phyloP scores from a whole-genome alignment of 2,329 filamentous ascomycete genomes.

The Colletotrichum sp. region DNA sequence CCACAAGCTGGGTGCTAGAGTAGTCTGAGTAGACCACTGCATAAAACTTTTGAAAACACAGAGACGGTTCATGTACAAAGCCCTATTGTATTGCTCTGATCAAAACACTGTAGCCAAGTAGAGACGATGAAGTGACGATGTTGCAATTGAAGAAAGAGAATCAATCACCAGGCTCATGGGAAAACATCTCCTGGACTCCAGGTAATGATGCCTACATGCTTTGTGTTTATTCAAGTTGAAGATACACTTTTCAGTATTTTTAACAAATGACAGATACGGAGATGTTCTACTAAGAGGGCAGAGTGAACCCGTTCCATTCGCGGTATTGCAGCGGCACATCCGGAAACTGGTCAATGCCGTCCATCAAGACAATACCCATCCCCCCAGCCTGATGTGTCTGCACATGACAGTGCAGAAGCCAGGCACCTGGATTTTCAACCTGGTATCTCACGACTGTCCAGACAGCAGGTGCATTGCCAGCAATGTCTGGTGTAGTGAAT shows the following conservation, averaged over 20 bases:
- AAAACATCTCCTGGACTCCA: neutral
- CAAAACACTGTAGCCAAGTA: too few species aligned
- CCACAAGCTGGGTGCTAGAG: accelerated
- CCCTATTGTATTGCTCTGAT: accelerated
- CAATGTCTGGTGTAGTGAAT: neutral
- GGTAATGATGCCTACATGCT: too few species aligned
- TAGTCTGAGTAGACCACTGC: neutral
- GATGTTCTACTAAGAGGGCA: neutral
- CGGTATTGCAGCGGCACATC: constrained; percentile 4
- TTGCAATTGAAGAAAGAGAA: too few species aligned
- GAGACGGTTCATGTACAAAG: accelerated
- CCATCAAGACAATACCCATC: constrained; percentile 52
- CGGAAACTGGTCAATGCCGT: constrained; percentile 43
- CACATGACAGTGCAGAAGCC: constrained; percentile 56
- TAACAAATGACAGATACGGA: too few species aligned
- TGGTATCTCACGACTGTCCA: constrained; percentile 50
- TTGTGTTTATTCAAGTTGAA: too few species aligned
- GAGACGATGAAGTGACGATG: too few species aligned
- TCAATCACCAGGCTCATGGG: neutral
- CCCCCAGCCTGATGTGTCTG: constrained; percentile 50
- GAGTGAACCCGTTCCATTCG: neutral
- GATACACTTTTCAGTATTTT: too few species aligned
- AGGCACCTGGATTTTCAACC: constrained; percentile 49
- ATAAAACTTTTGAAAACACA: accelerated
- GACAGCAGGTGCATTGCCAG: neutral